Evolutionary conservation across 495 filamentous ascomycete species (phyloP).

Genomic region (Neurospora sp.): DNA sequence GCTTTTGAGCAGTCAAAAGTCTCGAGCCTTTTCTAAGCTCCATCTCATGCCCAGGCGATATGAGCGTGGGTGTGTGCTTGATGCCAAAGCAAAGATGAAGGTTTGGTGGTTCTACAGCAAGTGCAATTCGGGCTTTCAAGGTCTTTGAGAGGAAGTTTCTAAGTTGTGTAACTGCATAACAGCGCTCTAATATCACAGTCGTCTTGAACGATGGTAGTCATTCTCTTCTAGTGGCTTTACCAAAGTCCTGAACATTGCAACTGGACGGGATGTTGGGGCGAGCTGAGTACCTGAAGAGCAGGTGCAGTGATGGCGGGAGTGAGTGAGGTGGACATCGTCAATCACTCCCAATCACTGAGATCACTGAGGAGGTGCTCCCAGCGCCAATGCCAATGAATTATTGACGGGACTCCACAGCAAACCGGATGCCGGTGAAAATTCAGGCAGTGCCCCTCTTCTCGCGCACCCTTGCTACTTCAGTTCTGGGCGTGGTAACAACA

Average conservation of each 20-base stretch:
- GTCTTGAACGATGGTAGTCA: neutral
- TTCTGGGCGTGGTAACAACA: neutral
- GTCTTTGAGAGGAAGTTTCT: neutral
- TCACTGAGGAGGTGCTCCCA: neutral
- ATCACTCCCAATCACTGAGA: neutral
- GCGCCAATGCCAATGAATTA: neutral
- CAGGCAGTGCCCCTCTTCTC: neutral
- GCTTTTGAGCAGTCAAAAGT: neutral
- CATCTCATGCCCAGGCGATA: neutral
- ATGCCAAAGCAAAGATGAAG: neutral
- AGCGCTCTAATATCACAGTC: neutral
- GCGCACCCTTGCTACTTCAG: neutral
- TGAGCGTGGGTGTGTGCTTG: neutral
- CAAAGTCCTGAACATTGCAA: neutral
- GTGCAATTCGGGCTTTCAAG: neutral
- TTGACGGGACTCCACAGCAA: neutral
- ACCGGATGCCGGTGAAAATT: neutral
- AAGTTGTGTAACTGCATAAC: neutral
- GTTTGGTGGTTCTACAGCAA: neutral
- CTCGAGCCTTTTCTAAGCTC: neutral
- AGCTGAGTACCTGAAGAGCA: neutral
- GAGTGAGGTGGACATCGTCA: neutral
- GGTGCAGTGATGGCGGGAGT: neutral
- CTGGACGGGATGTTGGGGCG: neutral
- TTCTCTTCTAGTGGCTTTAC: neutral